Evolutionary conservation across 2,329 filamentous ascomycete genomes (phyloP).

Genomic region (Tolypocladium album): DNA sequence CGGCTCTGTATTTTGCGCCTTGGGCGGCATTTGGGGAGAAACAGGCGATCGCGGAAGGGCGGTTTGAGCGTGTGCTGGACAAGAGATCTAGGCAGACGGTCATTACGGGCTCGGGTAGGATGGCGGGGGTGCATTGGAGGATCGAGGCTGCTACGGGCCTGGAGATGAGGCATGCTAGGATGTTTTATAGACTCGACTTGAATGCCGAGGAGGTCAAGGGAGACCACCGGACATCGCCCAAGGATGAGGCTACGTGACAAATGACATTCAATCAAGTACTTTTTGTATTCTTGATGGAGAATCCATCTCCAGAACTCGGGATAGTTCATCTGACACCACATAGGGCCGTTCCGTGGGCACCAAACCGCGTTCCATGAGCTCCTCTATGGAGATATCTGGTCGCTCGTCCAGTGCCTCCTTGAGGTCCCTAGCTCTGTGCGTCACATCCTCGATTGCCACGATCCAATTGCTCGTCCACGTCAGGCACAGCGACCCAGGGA

Average conservation of each 20-base stretch:
- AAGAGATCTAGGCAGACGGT: neutral
- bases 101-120: neutral
- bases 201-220: neutral
- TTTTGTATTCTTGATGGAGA: neutral
- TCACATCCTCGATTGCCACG: slow-evolving; percentile 46
- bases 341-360: slow-evolving; percentile 34
- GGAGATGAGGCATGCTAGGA: slow-evolving; percentile 13
- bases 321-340: slow-evolving; percentile 26
- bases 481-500: slow-evolving; percentile 33
- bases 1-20: neutral
- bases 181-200: slow-evolving; percentile 7
- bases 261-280: neutral
- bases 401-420: slow-evolving; percentile 32
- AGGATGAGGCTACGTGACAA: neutral
- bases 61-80: slow-evolving; percentile 5
- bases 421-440: slow-evolving; percentile 36
- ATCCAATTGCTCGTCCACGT: slow-evolving; percentile 42
- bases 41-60: neutral
- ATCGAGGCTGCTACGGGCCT: slow-evolving; percentile 9
- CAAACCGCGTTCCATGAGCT: slow-evolving; percentile 25
- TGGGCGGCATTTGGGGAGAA: neutral
- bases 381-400: slow-evolving; percentile 18
- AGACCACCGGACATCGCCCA: neutral
- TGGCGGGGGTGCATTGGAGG: neutral
- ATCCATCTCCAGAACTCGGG: slow-evolving; percentile 20